Evolutionary conservation across 2,329 filamentous ascomycete species (phyloP).

Genomic region (Arthroderma sp.): DNA sequence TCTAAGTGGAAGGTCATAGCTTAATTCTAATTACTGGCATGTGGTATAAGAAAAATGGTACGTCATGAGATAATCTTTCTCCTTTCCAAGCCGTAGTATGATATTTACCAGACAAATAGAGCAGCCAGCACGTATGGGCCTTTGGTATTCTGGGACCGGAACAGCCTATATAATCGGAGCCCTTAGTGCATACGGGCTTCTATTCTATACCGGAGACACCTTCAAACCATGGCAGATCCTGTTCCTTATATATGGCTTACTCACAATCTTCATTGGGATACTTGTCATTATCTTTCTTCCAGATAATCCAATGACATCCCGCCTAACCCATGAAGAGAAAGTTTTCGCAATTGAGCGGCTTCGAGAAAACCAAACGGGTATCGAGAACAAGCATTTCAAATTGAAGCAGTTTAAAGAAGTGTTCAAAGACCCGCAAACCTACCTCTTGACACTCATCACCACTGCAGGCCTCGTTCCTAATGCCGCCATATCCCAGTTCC

Average conservation of each 20-base stretch:
- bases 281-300: slow-evolving; percentile 55
- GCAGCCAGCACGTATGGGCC: slow-evolving; percentile 1
- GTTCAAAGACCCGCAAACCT: slow-evolving; percentile 54
- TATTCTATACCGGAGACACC: slow-evolving; percentile 16
- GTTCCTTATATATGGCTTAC: slow-evolving; percentile 53
- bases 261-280: slow-evolving; percentile 52
- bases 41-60: slow-evolving; percentile 7
- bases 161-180: slow-evolving; percentile 61
- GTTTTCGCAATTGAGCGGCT: slow-evolving; percentile 50
- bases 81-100: not conserved
- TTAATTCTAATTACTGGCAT: slow-evolving; percentile 1
- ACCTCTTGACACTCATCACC: slow-evolving; percentile 52
- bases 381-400: slow-evolving; percentile 47
- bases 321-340: slow-evolving; percentile 56
- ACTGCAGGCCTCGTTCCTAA: slow-evolving; percentile 64
- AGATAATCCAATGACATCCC: slow-evolving; percentile 59
- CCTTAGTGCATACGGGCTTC: slow-evolving; percentile 46
- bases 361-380: slow-evolving; percentile 48
- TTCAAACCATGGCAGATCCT: slow-evolving; percentile 57
- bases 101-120: not conserved
- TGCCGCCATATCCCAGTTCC: slow-evolving; percentile 59
- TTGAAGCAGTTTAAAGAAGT: slow-evolving; percentile 45
- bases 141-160: slow-evolving; percentile 63
- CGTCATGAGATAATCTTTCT: not conserved
- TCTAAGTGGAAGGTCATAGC: not conserved